Conservation (phyloP, 345 rosid genomes). For the Murraya koenigii region DNA sequence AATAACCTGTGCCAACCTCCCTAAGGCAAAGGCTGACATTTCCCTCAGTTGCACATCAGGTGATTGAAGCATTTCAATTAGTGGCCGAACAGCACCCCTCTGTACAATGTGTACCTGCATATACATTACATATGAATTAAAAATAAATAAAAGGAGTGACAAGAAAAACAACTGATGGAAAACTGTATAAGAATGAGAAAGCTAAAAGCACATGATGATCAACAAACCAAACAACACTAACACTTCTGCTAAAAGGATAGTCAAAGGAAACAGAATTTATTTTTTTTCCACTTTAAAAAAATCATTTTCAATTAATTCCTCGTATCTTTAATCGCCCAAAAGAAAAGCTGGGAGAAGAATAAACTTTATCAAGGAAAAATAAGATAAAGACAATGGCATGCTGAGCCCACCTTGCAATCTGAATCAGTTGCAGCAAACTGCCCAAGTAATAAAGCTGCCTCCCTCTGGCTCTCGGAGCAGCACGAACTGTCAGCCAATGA, state of each 20-base stretch:
- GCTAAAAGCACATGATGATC: slow-evolving; percentile 1
- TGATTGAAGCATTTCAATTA: slow-evolving; percentile 94
- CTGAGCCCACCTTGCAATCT: slow-evolving; percentile 79
- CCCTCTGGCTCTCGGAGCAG: slow-evolving; percentile 98
- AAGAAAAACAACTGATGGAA: background rate
- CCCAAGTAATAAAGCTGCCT: slow-evolving; percentile 97
- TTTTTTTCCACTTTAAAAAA: background rate
- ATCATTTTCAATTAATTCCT: background rate
- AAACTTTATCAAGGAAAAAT: slow-evolving; percentile 1
- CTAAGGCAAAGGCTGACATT: slow-evolving; percentile 99
- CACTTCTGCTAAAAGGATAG: background rate
- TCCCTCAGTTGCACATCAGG: slow-evolving; percentile 87
- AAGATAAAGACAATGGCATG: slow-evolving; percentile 5
- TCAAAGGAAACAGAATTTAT: background rate
- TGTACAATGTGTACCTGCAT: slow-evolving; percentile 98
- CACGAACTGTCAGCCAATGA: slow-evolving; percentile 61
- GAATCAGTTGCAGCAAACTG: slow-evolving; percentile 99
- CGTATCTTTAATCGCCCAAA: background rate
- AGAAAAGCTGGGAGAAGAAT: background rate
- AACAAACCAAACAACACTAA: slow-evolving; percentile 1
- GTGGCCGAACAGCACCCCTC: slow-evolving; percentile 93
- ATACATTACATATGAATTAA: slow-evolving; percentile 12
- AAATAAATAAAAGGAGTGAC: slow-evolving; percentile 6
- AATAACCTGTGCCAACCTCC: slow-evolving; percentile 97
- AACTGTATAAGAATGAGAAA: slow-evolving; percentile 1